Evolutionary conservation across 2,329 filamentous ascomycete genomes (phyloP).

Genomic region (Nannizziopsis arthrosporioides): DNA sequence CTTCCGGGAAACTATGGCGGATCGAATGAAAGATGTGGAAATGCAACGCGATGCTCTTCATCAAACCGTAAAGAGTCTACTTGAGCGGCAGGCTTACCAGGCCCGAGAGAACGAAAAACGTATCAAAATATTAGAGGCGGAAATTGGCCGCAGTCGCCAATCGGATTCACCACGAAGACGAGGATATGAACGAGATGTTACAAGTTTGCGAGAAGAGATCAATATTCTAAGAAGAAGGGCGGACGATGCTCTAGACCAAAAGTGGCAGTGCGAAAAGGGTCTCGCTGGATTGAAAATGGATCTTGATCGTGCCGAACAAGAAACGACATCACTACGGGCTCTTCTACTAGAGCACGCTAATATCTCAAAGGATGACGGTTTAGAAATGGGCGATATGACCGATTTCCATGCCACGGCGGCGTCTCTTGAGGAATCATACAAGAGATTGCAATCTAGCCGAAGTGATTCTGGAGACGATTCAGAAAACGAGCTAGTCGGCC

Average conservation of each 20-base stretch:
- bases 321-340: slow-evolving; percentile 69
- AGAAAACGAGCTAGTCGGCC: slow-evolving; percentile 65
- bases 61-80: slow-evolving; percentile 68
- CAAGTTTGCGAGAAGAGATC: slow-evolving; percentile 69
- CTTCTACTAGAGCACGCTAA: slow-evolving; percentile 77
- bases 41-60: slow-evolving; percentile 88
- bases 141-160: slow-evolving; percentile 61
- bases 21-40: slow-evolving; percentile 83
- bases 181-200: slow-evolving; percentile 75
- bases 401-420: slow-evolving; percentile 51
- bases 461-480: slow-evolving; percentile 43
- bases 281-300: slow-evolving; percentile 87
- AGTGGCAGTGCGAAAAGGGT: slow-evolving; percentile 91
- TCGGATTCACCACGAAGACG: slow-evolving; percentile 54
- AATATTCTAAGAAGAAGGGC: slow-evolving; percentile 72
- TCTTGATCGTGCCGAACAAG: slow-evolving; percentile 84
- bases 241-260: slow-evolving; percentile 87
- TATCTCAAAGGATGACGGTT: slow-evolving; percentile 49
- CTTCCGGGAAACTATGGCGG: slow-evolving; percentile 57
- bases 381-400: slow-evolving; percentile 28
- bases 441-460: slow-evolving; percentile 58
- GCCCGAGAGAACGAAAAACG: slow-evolving; percentile 73
- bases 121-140: slow-evolving; percentile 61
- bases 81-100: slow-evolving; percentile 76
- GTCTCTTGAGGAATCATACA: slow-evolving; percentile 61